phyloP scores from a whole-genome alignment of 176 grass and related monocot species.

The Raddia guianensis region DNA sequence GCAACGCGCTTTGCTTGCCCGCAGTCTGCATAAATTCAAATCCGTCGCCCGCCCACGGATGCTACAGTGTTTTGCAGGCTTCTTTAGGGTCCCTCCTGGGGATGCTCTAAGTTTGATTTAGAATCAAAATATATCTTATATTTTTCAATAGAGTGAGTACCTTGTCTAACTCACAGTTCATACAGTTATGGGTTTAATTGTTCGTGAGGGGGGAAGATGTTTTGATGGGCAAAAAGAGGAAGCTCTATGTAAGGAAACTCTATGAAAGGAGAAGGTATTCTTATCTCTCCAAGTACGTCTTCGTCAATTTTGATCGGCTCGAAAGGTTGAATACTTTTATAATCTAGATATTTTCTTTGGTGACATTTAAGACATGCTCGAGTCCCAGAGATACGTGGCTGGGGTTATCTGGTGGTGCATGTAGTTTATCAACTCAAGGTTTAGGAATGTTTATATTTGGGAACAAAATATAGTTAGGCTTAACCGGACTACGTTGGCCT shows the following conservation, averaged over 20 bases:
- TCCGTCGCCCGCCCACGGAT: no score
- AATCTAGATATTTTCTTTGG: constrained; percentile 15
- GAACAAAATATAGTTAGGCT: not conserved
- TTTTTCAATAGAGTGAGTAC: no score
- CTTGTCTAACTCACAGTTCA: no score
- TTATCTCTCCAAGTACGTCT: not conserved
- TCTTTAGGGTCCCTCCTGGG: no score
- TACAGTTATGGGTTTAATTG: no score
- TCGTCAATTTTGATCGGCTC: not conserved
- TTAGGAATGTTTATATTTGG: not conserved
- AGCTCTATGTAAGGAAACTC: not conserved
- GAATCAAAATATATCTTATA: no score
- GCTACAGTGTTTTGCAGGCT: no score
- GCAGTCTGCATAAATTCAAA: no score
- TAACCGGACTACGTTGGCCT: not conserved
- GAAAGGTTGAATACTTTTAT: not conserved
- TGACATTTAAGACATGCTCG: constrained; percentile 14
- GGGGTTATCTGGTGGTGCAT: not conserved
- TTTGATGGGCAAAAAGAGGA: not conserved
- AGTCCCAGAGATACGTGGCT: not conserved
- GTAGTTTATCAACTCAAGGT: not conserved
- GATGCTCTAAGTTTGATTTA: no score
- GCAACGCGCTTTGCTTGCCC: no score
- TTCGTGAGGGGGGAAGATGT: no score
- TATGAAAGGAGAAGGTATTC: not conserved